These are phyloP conservation scores for Pleurotus citrinopileatus DNA, from an alignment of 768 basidiomycete genomes.

Conservation along the genomic window DNA sequence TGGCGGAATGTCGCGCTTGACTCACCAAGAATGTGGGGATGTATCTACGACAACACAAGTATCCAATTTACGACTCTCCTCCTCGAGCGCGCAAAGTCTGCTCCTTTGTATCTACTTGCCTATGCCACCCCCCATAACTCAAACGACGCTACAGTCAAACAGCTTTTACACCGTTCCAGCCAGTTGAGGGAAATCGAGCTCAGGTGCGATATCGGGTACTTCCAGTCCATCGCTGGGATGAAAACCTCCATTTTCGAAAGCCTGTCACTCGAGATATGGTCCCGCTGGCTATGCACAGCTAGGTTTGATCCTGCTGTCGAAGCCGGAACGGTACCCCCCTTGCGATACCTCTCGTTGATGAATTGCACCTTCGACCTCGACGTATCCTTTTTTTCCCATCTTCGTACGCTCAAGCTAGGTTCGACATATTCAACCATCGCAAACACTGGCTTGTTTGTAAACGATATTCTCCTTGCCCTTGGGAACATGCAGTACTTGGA, in stretches of 20 bases:
- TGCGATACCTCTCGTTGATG: neutral
- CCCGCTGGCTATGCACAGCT: neutral
- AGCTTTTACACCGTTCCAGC: neutral
- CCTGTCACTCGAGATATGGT: neutral
- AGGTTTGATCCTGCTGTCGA: neutral
- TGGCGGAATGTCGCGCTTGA: neutral
- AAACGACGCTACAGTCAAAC: neutral
- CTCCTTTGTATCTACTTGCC: neutral
- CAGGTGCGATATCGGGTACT: neutral
- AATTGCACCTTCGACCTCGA: neutral
- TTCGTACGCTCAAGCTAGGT: neutral
- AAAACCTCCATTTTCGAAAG: neutral
- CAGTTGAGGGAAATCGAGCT: neutral
- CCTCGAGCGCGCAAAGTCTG: neutral
- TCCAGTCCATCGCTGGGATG: neutral
- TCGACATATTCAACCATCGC: too few relatives aligned
- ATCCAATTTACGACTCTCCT: neutral
- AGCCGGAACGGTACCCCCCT: neutral
- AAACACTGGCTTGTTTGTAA: neutral
- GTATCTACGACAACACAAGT: neutral
- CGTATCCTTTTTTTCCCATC: neutral
- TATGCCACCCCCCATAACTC: neutral
- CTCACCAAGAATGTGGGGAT: neutral
- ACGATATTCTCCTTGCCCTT: neutral
- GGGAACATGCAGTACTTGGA: neutral